Base-by-base conservation (phyloP, 2,329 filamentous ascomycete species). In the Mycosphaerelloides madeirae region DNA sequence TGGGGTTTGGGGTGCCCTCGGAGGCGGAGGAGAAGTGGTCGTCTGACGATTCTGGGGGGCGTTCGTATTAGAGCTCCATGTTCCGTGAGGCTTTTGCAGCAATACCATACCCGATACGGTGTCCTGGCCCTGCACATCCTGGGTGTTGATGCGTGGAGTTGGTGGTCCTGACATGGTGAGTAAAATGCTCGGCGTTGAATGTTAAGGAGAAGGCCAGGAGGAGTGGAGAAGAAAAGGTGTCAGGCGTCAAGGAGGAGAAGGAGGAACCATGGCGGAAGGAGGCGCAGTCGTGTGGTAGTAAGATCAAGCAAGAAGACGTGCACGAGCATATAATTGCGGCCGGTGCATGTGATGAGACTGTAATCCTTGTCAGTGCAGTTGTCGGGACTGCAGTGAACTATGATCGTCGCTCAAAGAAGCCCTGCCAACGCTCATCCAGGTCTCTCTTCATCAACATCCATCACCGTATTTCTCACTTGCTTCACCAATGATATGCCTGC, bases 11-110 rank as follows among this genome's bases (percentile, higher is more conserved):
- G 29, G 50, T 54, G 55, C 78, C 80, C 68, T 83, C 80, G 33
- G 73, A 78, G 44, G 80, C 80, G 59, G 83, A 80, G 36, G 79
- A 81, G 63, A 83, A 84, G 65, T 83, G 77, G 50, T 83, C 80
- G 46, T 75, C 75, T 42, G 48, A 41, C 20, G 53, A 51, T 47
- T 48, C 45, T 50, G 38, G 28, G 28, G 31, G 9, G 34, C 19
- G 22, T 29, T 36, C 11, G 13, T 18, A 43, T 41, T 31, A 38
- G 28, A 9, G 44, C 46, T 33, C 58, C 47, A 35, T 34, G 18
- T 38, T 62, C 54, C 29, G 44, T 50, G 54, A 31, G 53, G 52
- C 15, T 28, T 3, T 11, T 6, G 5, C 9, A 22, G 28, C 28
- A 31, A 15, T 20, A 16, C 40, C 47, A 38, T 44, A 53, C 50